A percentile compares a stretch with the other conserved stretches of the same genome.
These are phyloP conservation scores for Ustilago hordei DNA, from an alignment of 1,284 basidiomycete species.

Conservation along the genomic window DNA sequence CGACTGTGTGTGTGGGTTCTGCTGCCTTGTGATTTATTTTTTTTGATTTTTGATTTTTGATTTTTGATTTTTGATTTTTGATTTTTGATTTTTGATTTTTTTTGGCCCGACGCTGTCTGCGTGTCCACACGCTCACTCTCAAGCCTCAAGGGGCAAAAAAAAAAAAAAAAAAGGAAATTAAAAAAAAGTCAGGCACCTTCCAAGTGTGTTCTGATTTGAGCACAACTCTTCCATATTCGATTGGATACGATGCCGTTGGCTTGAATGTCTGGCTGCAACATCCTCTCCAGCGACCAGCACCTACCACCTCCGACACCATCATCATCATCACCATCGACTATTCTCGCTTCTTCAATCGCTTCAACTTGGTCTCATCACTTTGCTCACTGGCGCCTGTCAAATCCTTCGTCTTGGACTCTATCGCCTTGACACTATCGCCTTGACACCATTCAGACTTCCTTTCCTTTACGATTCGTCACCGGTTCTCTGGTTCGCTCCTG, in stretches of 20 bases:
- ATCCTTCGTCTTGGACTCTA: constrained; percentile 10
- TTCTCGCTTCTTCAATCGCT: constrained; percentile 4
- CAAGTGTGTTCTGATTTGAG: background rate
- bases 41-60: constrained; percentile 14
- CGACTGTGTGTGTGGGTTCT: constrained; percentile 6
- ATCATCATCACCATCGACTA: constrained; percentile 9
- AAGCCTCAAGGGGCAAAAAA: background rate
- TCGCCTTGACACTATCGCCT: constrained; percentile 3
- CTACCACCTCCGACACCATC: background rate
- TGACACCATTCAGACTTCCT: constrained; percentile 5
- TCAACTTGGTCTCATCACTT: constrained; percentile 2
- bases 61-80: background rate
- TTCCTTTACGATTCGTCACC: constrained; percentile 1
- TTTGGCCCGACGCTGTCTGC: constrained; percentile 1
- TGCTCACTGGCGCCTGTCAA: background rate
- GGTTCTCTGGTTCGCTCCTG: background rate
- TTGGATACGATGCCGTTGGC: constrained; percentile 4
- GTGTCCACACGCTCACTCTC: constrained; percentile 1
- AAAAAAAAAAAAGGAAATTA: background rate
- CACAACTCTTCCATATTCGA: background rate
- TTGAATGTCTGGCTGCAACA: background rate
- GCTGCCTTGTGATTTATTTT: constrained; percentile 8
- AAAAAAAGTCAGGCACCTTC: constrained; percentile 1
- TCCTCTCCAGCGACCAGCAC: background rate
- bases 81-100: background rate